phyloP scores from a whole-genome alignment of 257 asterid species.

The Fraxinus quadrangulata region DNA sequence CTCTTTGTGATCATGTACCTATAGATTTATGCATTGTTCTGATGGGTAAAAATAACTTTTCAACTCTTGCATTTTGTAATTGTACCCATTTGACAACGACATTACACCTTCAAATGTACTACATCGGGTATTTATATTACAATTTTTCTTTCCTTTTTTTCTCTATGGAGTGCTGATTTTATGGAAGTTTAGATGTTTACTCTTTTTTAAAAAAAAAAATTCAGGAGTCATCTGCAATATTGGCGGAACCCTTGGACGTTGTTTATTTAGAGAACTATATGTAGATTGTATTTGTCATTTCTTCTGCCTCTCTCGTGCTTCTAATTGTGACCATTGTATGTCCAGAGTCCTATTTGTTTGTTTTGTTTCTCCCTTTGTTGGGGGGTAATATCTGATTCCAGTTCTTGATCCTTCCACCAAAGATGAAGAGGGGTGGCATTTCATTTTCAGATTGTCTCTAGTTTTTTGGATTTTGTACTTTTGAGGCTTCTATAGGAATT shows the following conservation, averaged over 20 bases:
- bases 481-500: constrained; percentile 83
- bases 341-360: not conserved
- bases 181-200: too few relatives aligned
- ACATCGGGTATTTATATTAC: constrained; percentile 47
- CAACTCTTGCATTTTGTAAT: constrained; percentile 21
- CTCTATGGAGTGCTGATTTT: too few relatives aligned
- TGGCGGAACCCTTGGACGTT: too few relatives aligned
- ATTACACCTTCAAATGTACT: constrained; percentile 52
- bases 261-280: not conserved
- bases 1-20: constrained; percentile 17
- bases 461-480: constrained; percentile 79
- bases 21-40: not conserved
- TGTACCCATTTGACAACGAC: constrained; percentile 58
- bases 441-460: constrained; percentile 67
- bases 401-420: constrained; percentile 70
- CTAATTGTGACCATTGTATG: constrained; percentile 73
- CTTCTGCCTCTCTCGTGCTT: constrained; percentile 78
- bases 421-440: constrained; percentile 61
- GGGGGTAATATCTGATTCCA: constrained; percentile 25
- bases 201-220: too few relatives aligned
- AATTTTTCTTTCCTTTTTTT: too few relatives aligned
- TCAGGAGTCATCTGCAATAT: too few relatives aligned
- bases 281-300: constrained; percentile 60
- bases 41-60: not conserved
- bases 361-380: constrained; percentile 13